Conservation (phyloP, 148 eudicot genomes). For the Cornus controversa region DNA sequence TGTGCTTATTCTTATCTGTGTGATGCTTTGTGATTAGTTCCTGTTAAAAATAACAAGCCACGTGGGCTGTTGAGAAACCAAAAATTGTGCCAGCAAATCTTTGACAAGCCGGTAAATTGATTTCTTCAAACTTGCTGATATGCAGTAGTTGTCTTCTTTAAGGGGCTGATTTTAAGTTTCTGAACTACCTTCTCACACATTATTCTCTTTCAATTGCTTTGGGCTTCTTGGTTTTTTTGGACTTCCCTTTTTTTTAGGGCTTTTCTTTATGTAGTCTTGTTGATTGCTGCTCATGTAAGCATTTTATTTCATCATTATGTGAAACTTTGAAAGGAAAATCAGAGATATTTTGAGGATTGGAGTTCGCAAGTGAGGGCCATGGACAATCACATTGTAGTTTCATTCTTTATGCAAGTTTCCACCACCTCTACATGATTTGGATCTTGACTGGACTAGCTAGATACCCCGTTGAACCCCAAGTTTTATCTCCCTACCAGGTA, state of each 20-base stretch:
- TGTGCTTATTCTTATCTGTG: background rate
- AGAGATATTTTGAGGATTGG: too few species aligned
- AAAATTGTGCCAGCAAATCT: background rate
- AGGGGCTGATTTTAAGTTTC: slow-evolving; percentile 11
- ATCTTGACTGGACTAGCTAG: too few species aligned
- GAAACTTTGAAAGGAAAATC: too few species aligned
- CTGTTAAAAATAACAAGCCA: background rate
- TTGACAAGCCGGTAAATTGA: slow-evolving; percentile 5
- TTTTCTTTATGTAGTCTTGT: background rate
- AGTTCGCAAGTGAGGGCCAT: too few species aligned
- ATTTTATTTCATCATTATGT: too few species aligned
- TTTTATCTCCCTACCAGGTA: too few species aligned
- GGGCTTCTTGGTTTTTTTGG: background rate
- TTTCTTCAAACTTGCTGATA: background rate
- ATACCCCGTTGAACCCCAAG: too few species aligned
- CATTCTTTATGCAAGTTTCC: too few species aligned
- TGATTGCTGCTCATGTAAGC: background rate
- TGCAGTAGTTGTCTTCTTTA: background rate
- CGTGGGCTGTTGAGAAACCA: background rate
- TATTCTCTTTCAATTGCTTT: background rate
- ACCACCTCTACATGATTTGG: too few species aligned
- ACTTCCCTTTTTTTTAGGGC: background rate
- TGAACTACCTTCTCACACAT: background rate
- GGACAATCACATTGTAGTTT: too few species aligned
- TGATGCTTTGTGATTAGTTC: background rate